Percentiles rank a stretch among this genome's conserved stretches.
Evolutionary conservation across 2,329 filamentous ascomycete species (phyloP).

Genomic region (Paramyrothecium sp.): DNA sequence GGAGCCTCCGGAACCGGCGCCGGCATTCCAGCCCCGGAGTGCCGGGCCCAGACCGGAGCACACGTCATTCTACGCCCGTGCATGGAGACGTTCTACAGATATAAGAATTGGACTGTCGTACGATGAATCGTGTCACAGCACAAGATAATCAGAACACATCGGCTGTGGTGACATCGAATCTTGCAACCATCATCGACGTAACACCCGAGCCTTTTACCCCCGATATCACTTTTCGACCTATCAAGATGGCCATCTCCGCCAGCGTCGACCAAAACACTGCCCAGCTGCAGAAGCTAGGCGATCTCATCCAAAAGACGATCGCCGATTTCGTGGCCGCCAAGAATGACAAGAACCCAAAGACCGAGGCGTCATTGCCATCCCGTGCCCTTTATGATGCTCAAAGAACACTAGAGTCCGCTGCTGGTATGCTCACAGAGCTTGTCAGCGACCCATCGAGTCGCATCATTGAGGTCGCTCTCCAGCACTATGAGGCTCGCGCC

Average conservation of each 20-base stretch:
- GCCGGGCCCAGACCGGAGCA: background rate
- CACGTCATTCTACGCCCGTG: no score
- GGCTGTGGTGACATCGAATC: background rate
- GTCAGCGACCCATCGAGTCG: slow-evolving; percentile 27
- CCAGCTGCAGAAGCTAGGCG: slow-evolving; percentile 13
- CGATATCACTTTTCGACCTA: background rate
- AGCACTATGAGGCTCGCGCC: slow-evolving; percentile 31
- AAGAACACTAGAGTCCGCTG: slow-evolving; percentile 25
- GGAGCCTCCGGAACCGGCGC: background rate
- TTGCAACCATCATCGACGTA: background rate
- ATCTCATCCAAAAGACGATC: slow-evolving; percentile 14
- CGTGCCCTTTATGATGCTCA: slow-evolving; percentile 27
- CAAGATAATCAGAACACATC: background rate
- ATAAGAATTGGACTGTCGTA: background rate
- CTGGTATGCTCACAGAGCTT: slow-evolving; percentile 30
- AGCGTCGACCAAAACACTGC: background rate
- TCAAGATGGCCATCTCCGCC: background rate
- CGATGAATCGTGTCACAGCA: background rate
- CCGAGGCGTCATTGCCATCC: background rate
- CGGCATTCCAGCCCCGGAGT: background rate
- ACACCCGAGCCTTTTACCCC: background rate
- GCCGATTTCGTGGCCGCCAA: slow-evolving; percentile 2
- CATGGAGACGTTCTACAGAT: no score
- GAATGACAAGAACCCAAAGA: background rate
- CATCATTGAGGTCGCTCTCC: slow-evolving; percentile 28